Percentiles rank a stretch among this genome's conserved stretches.
Conservation (phyloP, 2,329 filamentous ascomycete species). For the Cyphellophora europaea region DNA sequence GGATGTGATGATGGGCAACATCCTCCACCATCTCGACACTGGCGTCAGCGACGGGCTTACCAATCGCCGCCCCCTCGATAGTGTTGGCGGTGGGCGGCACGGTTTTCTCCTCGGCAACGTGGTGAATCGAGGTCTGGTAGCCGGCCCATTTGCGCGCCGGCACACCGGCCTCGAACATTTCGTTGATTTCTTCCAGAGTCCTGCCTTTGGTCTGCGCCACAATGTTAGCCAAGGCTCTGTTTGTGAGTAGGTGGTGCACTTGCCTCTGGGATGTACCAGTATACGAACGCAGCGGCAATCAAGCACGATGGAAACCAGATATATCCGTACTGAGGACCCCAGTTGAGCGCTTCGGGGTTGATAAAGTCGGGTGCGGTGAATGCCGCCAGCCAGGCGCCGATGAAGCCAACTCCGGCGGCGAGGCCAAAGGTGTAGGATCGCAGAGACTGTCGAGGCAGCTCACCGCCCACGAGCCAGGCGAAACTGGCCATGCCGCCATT, state of each 20-base stretch:
- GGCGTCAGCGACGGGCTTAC: background rate
- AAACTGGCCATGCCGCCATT: conserved; percentile 47
- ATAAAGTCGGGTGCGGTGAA: conserved; percentile 54
- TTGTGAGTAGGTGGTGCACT: too few relatives aligned
- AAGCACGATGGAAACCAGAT: background rate
- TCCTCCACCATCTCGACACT: background rate
- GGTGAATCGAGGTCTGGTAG: background rate
- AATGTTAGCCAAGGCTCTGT: too few relatives aligned
- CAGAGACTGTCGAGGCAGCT: conserved; percentile 48
- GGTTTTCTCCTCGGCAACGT: background rate
- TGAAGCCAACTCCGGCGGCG: conserved; percentile 44
- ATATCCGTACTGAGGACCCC: conserved; percentile 35
- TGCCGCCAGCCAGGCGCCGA: conserved; percentile 48
- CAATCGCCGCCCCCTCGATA: background rate
- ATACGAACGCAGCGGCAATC: background rate
- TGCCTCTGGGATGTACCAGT: background rate
- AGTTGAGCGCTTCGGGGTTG: conserved; percentile 43
- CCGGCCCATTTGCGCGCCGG: background rate
- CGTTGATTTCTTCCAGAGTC: background rate
- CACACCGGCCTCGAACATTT: background rate
- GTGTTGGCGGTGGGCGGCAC: background rate
- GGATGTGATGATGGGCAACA: background rate
- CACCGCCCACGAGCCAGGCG: conserved; percentile 40
- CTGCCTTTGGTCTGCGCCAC: conserved; percentile 7
- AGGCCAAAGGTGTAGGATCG: conserved; percentile 49